Evolutionary conservation across 441 rosid species (phyloP).

Genomic region (Erodium chrysanthum): DNA sequence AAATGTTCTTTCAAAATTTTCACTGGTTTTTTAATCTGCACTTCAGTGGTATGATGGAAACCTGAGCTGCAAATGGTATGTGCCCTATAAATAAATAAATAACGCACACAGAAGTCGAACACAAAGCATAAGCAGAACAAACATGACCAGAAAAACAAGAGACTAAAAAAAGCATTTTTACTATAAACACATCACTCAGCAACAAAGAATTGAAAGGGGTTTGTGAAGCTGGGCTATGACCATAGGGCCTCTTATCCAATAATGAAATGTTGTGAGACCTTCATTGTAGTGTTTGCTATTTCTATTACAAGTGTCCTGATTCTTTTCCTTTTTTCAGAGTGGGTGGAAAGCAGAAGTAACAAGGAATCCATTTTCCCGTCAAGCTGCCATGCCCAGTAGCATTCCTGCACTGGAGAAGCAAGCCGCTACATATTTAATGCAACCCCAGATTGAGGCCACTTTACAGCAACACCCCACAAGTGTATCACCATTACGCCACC

Average conservation of each 20-base stretch:
- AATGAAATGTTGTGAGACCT: not conserved
- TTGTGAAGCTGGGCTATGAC: not conserved
- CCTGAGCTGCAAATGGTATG: too few relatives aligned
- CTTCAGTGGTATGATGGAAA: not conserved
- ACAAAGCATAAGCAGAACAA: not conserved
- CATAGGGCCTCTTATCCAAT: too few relatives aligned
- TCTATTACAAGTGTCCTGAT: too few relatives aligned
- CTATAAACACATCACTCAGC: not conserved
- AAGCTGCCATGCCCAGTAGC: conserved; percentile 28
- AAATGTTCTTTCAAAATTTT: conserved; percentile 3
- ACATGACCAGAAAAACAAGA: not conserved
- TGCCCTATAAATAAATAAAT: not conserved
- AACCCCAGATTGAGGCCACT: conserved; percentile 21
- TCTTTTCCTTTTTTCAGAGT: conserved; percentile 41
- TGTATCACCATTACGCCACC: conserved; percentile 25
- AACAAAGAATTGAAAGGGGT: not conserved
- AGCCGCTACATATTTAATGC: conserved; percentile 8
- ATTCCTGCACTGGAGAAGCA: conserved; percentile 20
- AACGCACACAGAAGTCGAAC: not conserved
- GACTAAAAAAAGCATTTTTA: not conserved
- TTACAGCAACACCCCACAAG: conserved; percentile 32
- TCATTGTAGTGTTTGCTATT: not conserved
- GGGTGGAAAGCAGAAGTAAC: conserved; percentile 50
- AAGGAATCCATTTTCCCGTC: conserved; percentile 67
- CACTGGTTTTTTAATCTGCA: conserved; percentile 10